Percentiles rank a stretch among this genome's conserved stretches.
These are phyloP conservation scores for Malbranchea zuffiana DNA, from an alignment of 2,329 filamentous ascomycete species.

Conservation along the genomic window DNA sequence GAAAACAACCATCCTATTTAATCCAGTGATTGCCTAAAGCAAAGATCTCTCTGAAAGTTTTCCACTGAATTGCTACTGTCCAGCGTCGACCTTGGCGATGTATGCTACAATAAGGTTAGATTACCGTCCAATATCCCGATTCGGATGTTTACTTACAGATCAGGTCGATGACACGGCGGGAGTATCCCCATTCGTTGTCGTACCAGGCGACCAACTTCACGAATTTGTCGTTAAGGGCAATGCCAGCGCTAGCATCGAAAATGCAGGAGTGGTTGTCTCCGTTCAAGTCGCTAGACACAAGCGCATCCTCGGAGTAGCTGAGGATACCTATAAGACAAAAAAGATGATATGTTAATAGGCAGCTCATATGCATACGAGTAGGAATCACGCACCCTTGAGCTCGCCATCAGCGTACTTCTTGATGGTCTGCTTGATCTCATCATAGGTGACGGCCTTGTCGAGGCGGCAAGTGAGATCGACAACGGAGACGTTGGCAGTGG, in stretches of 20 bases:
- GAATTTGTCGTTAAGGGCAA: conserved; percentile 96
- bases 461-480: conserved; percentile 92
- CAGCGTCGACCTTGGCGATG: conserved; percentile 63
- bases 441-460: conserved; percentile 65
- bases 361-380: neutral
- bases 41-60: conserved; percentile 25
- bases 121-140: conserved; percentile 20
- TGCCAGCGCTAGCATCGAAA: conserved; percentile 98
- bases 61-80: conserved; percentile 29
- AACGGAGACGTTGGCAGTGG: conserved; percentile 96
- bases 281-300: conserved; percentile 89
- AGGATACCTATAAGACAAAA: conserved; percentile 56
- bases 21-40: conserved; percentile 23
- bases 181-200: conserved; percentile 99
- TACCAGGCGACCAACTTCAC: conserved; percentile 98
- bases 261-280: conserved; percentile 91
- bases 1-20: too few relatives aligned
- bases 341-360: conserved; percentile 1
- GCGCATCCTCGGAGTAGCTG: conserved; percentile 90
- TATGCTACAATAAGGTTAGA: conserved; percentile 45
- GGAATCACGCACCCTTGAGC: conserved; percentile 61
- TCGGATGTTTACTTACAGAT: conserved; percentile 28
- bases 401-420: conserved; percentile 74
- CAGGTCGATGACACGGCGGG: conserved; percentile 83
- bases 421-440: conserved; percentile 84